phyloP scores from a whole-genome alignment of 345 rosid species.

The Triadica sebifera region DNA sequence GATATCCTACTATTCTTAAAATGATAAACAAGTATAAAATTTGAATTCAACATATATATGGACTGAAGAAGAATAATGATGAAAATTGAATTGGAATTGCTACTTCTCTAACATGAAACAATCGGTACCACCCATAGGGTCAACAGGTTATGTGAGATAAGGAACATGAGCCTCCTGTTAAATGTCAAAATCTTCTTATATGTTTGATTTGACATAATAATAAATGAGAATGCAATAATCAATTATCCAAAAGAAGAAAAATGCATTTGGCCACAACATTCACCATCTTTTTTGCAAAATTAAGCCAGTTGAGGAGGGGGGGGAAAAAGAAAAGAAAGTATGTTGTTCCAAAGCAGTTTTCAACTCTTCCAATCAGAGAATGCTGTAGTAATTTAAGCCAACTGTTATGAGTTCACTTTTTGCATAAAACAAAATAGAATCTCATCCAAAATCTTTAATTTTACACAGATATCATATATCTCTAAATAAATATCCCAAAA shows the following conservation, averaged over 20 bases:
- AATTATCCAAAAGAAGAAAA: neutral
- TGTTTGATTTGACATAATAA: neutral
- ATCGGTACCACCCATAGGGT: neutral
- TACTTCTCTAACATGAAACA: neutral
- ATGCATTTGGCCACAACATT: neutral
- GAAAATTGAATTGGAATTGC: neutral
- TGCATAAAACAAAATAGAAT: neutral
- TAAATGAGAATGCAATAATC: neutral
- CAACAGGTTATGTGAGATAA: slow-evolving; percentile 1
- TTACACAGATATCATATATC: too few species aligned
- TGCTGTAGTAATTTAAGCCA: neutral
- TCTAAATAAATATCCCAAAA: too few species aligned
- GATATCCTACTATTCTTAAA: too few species aligned
- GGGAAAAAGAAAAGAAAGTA: neutral
- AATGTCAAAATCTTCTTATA: neutral
- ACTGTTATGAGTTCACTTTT: neutral
- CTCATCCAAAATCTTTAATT: neutral
- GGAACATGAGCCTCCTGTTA: neutral
- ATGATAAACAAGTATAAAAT: neutral
- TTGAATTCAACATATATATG: neutral
- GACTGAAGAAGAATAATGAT: neutral
- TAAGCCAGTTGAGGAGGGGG: neutral
- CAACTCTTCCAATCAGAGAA: neutral
- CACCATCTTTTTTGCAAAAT: neutral
- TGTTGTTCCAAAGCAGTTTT: neutral